These are phyloP conservation scores for Voacanga thouarsii DNA, from an alignment of 257 asterid genomes.

Conservation along the genomic window DNA sequence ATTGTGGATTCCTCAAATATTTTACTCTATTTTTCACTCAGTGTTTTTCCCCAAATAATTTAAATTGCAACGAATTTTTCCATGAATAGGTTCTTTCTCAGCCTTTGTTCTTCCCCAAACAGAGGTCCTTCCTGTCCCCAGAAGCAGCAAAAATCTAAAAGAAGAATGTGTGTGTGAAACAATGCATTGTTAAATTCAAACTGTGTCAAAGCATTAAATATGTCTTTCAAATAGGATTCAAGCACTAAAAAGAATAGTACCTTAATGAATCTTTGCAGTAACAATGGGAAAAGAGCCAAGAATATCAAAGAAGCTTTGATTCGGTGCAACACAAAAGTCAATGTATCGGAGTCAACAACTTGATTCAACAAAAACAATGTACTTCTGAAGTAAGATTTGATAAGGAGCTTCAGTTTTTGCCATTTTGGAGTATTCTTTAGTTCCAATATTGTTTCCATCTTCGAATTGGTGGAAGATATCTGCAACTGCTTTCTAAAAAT, in stretches of 20 bases:
- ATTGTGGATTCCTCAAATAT: neutral
- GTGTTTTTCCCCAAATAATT: neutral
- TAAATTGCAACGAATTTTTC: neutral
- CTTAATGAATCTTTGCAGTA: slow-evolving; percentile 65
- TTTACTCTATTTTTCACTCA: neutral
- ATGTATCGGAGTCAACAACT: slow-evolving; percentile 68
- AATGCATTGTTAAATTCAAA: neutral
- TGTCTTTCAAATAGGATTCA: neutral
- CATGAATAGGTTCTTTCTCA: neutral
- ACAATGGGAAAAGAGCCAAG: slow-evolving; percentile 72
- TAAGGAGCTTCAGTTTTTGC: slow-evolving; percentile 56
- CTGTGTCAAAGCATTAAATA: neutral
- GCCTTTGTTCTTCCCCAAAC: neutral
- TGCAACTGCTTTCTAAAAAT: slow-evolving; percentile 57
- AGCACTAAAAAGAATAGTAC: slow-evolving; percentile 28
- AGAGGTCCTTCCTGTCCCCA: neutral
- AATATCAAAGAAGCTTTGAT: slow-evolving; percentile 62
- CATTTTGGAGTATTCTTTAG: slow-evolving; percentile 59
- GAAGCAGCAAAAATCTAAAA: neutral
- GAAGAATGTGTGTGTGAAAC: neutral
- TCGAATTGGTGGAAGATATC: slow-evolving; percentile 47
- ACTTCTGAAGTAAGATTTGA: slow-evolving; percentile 80
- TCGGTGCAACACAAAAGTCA: slow-evolving; percentile 63
- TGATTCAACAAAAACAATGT: slow-evolving; percentile 74
- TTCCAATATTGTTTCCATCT: slow-evolving; percentile 49